phyloP scores from a whole-genome alignment of 176 grass and related monocot species.

The Elaeis guineensis region DNA sequence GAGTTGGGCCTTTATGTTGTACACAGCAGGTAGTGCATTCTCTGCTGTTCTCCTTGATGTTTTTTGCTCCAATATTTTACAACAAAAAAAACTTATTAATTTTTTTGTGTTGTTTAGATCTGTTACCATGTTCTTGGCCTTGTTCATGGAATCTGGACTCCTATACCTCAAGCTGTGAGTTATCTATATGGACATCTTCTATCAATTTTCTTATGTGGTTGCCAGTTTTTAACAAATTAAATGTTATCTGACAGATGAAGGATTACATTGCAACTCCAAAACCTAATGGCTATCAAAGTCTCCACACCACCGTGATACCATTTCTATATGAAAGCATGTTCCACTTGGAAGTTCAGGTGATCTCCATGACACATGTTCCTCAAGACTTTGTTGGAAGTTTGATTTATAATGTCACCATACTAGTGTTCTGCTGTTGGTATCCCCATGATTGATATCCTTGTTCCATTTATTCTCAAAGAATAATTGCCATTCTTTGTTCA shows the following conservation, averaged over 20 bases:
- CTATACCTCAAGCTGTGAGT: slow-evolving; percentile 95
- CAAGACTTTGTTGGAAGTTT: not conserved
- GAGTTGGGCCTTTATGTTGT: slow-evolving; percentile 79
- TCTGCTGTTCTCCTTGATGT: slow-evolving; percentile 20
- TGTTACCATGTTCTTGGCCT: slow-evolving; percentile 97
- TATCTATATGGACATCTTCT: slow-evolving; percentile 16
- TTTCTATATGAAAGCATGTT: slow-evolving; percentile 99
- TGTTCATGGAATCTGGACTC: slow-evolving; percentile 98
- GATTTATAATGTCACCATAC: not conserved
- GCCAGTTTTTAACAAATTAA: slow-evolving; percentile 12
- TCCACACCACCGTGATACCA: slow-evolving; percentile 93
- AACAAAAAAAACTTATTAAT: slow-evolving; percentile 19
- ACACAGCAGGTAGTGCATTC: slow-evolving; percentile 57
- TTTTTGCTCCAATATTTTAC: slow-evolving; percentile 14
- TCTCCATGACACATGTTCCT: not conserved
- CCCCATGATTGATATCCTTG: too few species aligned
- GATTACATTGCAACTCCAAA: slow-evolving; percentile 99
- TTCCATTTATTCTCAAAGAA: too few species aligned
- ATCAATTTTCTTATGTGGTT: not conserved
- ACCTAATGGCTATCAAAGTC: slow-evolving; percentile 95
- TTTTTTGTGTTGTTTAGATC: slow-evolving; percentile 47
- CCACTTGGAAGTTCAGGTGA: slow-evolving; percentile 93
- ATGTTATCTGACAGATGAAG: slow-evolving; percentile 55
- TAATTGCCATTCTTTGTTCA: too few species aligned
- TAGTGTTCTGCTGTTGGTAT: too few species aligned